Conservation (phyloP, 140 eudicot species). For the Bidens hawaiensis region DNA sequence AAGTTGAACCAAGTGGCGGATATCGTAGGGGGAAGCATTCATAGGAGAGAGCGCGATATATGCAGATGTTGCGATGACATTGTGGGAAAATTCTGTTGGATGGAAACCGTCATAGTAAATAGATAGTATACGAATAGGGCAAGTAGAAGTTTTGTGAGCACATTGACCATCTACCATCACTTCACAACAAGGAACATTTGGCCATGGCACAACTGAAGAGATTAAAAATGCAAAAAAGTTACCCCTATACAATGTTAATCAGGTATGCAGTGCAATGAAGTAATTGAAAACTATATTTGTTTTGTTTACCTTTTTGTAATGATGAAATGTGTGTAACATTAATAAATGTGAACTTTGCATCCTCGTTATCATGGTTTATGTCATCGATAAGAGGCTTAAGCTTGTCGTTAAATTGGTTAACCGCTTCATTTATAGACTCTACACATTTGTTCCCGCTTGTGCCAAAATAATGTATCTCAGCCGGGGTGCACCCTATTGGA, state of each 20-base stretch:
- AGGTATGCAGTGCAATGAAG: background rate
- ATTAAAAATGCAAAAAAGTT: background rate
- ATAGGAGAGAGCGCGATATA: conserved; percentile 22
- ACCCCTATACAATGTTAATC: background rate
- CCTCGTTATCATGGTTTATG: conserved; percentile 26
- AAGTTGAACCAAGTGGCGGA: conserved; percentile 31
- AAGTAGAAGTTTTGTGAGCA: conserved; percentile 21
- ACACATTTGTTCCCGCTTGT: conserved; percentile 29
- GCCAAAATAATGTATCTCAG: conserved; percentile 6
- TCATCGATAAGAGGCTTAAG: conserved; percentile 35
- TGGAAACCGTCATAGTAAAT: conserved; percentile 34
- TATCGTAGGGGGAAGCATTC: conserved; percentile 48
- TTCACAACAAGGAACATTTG: conserved; percentile 20
- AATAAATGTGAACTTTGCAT: conserved; percentile 39
- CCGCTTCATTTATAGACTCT: conserved; percentile 22
- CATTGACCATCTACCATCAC: conserved; percentile 22
- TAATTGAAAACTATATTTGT: background rate
- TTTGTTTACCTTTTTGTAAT: conserved; percentile 14
- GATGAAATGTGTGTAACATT: conserved; percentile 27
- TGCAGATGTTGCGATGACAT: conserved; percentile 19
- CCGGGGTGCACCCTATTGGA: conserved; percentile 49
- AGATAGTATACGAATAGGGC: conserved; percentile 21
- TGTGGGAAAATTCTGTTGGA: conserved; percentile 23
- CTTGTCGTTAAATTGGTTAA: conserved; percentile 25
- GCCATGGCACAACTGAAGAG: conserved; percentile 5